phyloP scores from a whole-genome alignment of 2,329 filamentous ascomycete species.

The Dothiorella sarmentorum region DNA sequence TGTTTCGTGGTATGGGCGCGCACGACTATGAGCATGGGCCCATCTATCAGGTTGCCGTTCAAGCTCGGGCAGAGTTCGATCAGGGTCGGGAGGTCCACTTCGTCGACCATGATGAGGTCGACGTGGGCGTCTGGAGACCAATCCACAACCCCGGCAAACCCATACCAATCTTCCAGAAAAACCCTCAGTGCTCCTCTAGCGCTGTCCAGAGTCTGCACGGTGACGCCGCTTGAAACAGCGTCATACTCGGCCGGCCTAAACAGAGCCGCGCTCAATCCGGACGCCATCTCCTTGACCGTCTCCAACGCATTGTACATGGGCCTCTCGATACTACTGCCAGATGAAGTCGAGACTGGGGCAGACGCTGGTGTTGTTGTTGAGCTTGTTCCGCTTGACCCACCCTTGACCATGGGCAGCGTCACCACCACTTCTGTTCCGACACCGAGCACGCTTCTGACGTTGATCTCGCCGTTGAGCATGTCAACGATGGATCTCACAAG shows the following conservation, averaged over 20 bases:
- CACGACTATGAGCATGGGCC: not conserved
- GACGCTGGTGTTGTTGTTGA: constrained; percentile 10
- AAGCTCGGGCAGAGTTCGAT: constrained; percentile 3
- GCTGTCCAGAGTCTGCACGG: not conserved
- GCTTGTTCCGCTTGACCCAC: not conserved
- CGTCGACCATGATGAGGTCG: constrained; percentile 22
- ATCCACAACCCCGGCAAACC: constrained; percentile 14
- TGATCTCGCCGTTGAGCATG: constrained; percentile 57
- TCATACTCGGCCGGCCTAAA: constrained; percentile 15
- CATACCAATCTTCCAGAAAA: constrained; percentile 25
- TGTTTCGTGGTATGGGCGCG: constrained; percentile 10
- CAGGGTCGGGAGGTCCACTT: constrained; percentile 21
- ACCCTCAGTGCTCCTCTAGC: constrained; percentile 3
- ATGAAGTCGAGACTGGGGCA: constrained; percentile 20
- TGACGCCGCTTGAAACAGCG: not conserved
- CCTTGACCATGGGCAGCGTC: constrained; percentile 39
- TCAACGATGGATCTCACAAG: constrained; percentile 60
- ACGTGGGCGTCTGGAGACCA: constrained; percentile 6
- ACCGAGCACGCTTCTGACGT: constrained; percentile 51
- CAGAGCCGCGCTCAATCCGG: constrained; percentile 15
- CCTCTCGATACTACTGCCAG: constrained; percentile 20
- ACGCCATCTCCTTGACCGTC: constrained; percentile 17
- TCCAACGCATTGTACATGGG: constrained; percentile 22
- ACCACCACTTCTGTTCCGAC: constrained; percentile 56
- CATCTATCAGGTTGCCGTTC: not conserved